Evolutionary conservation across 176 grass and related monocot genomes (phyloP), one percentile per base, ranked within the genome.

Genomic region (Oryza meridionalis): DNA sequence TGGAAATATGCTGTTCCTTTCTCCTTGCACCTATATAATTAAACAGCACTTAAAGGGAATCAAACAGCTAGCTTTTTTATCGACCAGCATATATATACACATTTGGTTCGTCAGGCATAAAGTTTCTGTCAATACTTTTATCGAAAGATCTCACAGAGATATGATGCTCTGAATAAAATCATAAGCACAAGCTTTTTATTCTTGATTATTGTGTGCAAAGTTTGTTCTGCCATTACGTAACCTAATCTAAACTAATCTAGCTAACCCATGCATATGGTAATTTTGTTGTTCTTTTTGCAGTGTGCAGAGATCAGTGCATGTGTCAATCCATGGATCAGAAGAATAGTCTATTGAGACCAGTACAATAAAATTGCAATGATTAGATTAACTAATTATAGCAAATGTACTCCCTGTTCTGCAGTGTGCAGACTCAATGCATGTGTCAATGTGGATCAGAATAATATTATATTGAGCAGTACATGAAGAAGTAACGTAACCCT

Each of bases 101-200:
- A 37, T 69, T 49, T 84, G 43, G 65, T 76, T 83, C 22, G 76
- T 33, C 24, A 37, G 81, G 81, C 70, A 90, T 84, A 84, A 84
- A 90, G 81, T 75, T 87, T 67, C 42, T 80, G 70, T 4, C 76
- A 40, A 84, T 90, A 70, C 75, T 84, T 87, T 84, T 70, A 70
- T 70, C 38, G 70, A 84, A 90, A 90, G 89, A 90, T 84, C 51
- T 90, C 89, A 46, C 89, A 84, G 76, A 80, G 89, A 87, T 87
- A 90, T 33, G 76, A 75, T 87, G 65, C 69, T 86, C 86, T 69
- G 69, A 13, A 76, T 79, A 80, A 80, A 71, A 84, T 70, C 80
- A 75, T 84, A 64, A 10, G 75, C 69, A 63, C 40, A 50, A 7
- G 64, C 11, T 68, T 90, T 86, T 83, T 62, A 62, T 24, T 62